Evolutionary conservation across 169 alveolate species (phyloP).

Genomic region (Perkinsus marinus): DNA sequence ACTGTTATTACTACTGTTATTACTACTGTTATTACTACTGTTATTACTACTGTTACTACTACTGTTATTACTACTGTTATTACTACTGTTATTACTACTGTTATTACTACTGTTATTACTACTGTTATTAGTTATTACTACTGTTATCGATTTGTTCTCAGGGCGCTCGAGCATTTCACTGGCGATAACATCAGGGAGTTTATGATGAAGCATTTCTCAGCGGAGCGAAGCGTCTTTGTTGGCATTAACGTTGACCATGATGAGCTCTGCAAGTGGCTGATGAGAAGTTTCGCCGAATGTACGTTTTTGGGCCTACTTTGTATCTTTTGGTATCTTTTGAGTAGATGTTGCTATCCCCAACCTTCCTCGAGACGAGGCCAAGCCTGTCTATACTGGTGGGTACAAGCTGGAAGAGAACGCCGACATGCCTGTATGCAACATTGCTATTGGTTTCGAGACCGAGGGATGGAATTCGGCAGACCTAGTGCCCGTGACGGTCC

Average conservation of each 20-base stretch:
- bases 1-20: no score
- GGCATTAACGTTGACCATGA: conserved; percentile 59
- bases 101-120: no score
- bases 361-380: neutral
- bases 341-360: neutral
- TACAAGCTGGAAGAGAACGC: conserved; percentile 51
- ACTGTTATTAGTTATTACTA: neutral
- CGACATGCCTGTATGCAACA: conserved; percentile 48
- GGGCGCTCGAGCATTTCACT: conserved; percentile 38
- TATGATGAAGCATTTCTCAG: conserved; percentile 63
- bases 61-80: no score
- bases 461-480: conserved; percentile 57
- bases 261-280: conserved; percentile 60
- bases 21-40: no score
- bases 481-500: conserved; percentile 48
- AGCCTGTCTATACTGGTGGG: conserved; percentile 73
- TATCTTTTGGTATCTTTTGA: neutral
- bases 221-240: conserved; percentile 46
- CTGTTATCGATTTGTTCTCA: neutral
- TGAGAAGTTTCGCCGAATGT: conserved; percentile 67
- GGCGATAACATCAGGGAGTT: conserved; percentile 55
- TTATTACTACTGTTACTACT: no score
- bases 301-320: conserved; percentile 6
- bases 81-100: no score
- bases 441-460: conserved; percentile 52